Conservation (phyloP, 208 protist species). For the Endotrypanum monterogeii region DNA sequence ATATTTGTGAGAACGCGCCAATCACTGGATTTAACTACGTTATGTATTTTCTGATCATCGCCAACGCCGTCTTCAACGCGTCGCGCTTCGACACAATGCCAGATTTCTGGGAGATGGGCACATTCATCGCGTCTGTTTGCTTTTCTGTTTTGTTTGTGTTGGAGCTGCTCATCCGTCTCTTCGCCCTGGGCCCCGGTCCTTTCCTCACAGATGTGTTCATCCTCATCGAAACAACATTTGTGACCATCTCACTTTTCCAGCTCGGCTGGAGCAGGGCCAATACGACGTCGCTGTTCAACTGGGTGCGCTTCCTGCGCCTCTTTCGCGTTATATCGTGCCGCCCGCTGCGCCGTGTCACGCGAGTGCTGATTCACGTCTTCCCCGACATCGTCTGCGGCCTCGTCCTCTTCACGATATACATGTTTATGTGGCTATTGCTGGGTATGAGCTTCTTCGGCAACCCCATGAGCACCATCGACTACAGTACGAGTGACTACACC, state of each 20-base stretch:
- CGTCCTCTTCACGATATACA: conserved; percentile 89
- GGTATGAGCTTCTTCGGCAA: conserved; percentile 94
- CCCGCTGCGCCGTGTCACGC: conserved; percentile 68
- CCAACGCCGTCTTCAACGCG: conserved; percentile 90
- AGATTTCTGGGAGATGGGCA: conserved; percentile 75
- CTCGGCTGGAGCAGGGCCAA: conserved; percentile 86
- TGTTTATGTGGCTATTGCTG: conserved; percentile 92
- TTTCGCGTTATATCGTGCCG: conserved; percentile 65
- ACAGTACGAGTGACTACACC: conserved; percentile 32
- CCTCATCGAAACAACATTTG: conserved; percentile 68
- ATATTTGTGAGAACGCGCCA: conserved; percentile 84
- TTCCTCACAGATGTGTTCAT: conserved; percentile 83
- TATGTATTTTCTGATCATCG: conserved; percentile 79
- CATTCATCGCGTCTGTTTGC: conserved; percentile 68
- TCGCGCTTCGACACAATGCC: conserved; percentile 82
- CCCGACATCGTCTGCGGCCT: conserved; percentile 85
- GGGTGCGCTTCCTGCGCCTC: conserved; percentile 79
- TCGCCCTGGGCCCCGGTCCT: conserved; percentile 77
- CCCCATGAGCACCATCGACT: conserved; percentile 58
- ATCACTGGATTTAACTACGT: conserved; percentile 77
- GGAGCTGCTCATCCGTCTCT: conserved; percentile 82
- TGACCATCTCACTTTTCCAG: conserved; percentile 87
- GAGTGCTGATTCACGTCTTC: conserved; percentile 81
- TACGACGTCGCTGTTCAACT: conserved; percentile 88
- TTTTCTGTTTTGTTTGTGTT: conserved; percentile 86